Evolutionary conservation across 2,329 filamentous ascomycete species (phyloP), one percentile per base, ranked within the genome.

Genomic region (Elsinoe australis): DNA sequence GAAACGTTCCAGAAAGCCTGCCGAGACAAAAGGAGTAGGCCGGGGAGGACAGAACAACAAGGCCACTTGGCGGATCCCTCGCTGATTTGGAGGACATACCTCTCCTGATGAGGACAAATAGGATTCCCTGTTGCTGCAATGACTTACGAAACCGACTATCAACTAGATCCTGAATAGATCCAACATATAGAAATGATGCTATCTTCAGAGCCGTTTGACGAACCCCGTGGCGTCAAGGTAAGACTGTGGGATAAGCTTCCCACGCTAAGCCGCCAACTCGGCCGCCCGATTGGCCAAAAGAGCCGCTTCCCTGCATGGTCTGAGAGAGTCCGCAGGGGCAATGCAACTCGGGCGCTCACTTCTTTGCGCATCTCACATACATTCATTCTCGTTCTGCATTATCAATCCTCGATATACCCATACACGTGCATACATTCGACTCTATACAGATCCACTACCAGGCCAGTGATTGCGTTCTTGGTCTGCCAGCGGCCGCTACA

Each of bases 251-350:
- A 31, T 44, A 18, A 44, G 39, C 26, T 44, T 42, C 39, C 39
- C 39, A 44, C 39, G 24, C 39, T 44, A 36, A 18, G 18, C 14
- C n/a, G n/a, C 14, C n/a, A 19, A 12, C 32, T 29, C 24, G 19
- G 12, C 21, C 24, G 21, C 24, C 39, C 24, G 28, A 31, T 44
- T 29, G 39, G 24, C 9, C 12, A 26, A 15, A 21, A 44, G 39
- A 44, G 26, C 26, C 39, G 39, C 39, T 44, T 44, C 38, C 39
- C 39, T 44, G 39, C 39, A 44, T 29, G 39, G 39, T 31, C 15
- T 44, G 39, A 44, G 39, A 31, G 12, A n/a, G 39, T 31, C 26
- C 26, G 39, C 39, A 44, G 39, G 39, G 39, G 39, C 39, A 44
- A 24, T 44, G 39, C 24, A 44, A 17, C 39, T 44, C 26, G 39